phyloP scores from a whole-genome alignment of 805 yeast species.

The Saccharomyces jurei region DNA sequence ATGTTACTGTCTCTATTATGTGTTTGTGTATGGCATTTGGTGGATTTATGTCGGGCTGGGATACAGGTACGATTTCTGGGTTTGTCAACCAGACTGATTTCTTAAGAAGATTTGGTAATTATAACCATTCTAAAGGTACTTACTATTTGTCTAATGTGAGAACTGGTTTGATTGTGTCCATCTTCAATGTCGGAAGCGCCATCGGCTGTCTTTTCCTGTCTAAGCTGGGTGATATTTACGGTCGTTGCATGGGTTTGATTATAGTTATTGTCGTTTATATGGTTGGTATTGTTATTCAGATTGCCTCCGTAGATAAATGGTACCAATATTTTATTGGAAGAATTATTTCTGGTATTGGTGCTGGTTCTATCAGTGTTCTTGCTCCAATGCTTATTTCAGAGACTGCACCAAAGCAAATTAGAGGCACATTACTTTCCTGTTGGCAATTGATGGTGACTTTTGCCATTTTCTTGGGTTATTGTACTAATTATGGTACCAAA shows the following conservation, averaged over 20 bases:
- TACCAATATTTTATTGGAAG: not conserved
- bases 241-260: conserved; percentile 52
- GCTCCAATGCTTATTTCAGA: conserved; percentile 63
- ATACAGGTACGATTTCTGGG: conserved; percentile 74
- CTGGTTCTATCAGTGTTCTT: conserved; percentile 4
- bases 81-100: conserved; percentile 52
- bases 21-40: conserved; percentile 29
- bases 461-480: conserved; percentile 70
- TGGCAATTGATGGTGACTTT: conserved; percentile 63
- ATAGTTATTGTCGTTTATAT: conserved; percentile 48
- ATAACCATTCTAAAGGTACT: conserved; percentile 32
- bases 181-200: conserved; percentile 65
- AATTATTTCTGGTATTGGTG: not conserved
- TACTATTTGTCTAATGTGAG: conserved; percentile 38
- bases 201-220: conserved; percentile 56
- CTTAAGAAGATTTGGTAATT: conserved; percentile 45
- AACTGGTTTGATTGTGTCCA: conserved; percentile 46
- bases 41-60: conserved; percentile 52
- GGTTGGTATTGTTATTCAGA: conserved; percentile 55
- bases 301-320: conserved; percentile 34
- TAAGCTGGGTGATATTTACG: conserved; percentile 48
- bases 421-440: conserved; percentile 62
- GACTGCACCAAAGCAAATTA: conserved; percentile 54
- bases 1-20: conserved; percentile 26
- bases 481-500: conserved; percentile 61